These are phyloP conservation scores for Colletotrichum simmondsii DNA, from an alignment of 2,329 filamentous ascomycete species.

Conservation along the genomic window DNA sequence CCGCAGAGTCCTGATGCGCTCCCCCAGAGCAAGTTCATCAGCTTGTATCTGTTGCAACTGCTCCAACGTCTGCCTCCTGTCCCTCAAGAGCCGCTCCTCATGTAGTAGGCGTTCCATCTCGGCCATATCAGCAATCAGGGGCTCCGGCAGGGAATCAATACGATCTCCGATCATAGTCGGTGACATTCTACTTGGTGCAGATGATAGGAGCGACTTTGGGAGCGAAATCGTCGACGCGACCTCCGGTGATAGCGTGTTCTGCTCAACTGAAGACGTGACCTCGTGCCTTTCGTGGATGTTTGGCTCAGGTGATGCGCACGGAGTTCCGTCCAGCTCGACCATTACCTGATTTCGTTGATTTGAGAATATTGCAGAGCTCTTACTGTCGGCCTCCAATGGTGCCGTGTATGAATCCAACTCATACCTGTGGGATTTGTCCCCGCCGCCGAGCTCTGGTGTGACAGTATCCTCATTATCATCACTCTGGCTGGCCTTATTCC, in stretches of 20 bases:
- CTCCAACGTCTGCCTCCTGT: not conserved
- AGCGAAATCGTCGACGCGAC: not conserved
- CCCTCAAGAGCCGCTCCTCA: not conserved
- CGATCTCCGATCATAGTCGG: not conserved
- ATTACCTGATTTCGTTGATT: not conserved
- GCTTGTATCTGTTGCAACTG: not conserved
- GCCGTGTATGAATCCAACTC: not conserved
- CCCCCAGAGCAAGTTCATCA: not conserved
- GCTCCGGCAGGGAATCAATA: not conserved
- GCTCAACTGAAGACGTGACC: not conserved
- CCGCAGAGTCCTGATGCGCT: not conserved
- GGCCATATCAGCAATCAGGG: not conserved
- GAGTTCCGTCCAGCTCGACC: not conserved
- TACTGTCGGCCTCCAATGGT: not conserved
- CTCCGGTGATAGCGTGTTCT: not conserved
- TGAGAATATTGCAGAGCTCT: not conserved
- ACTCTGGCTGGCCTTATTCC: not conserved
- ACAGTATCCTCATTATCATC: not conserved
- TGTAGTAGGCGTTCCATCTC: not conserved
- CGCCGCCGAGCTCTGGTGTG: not conserved
- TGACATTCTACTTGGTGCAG: not conserved
- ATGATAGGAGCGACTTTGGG: not conserved
- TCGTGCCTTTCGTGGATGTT: not conserved
- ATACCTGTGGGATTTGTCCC: not conserved
- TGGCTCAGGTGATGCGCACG: not conserved